These are phyloP conservation scores for Paramecium pentaurelia DNA, from an alignment of 73 alveolate genomes.

Conservation along the genomic window DNA sequence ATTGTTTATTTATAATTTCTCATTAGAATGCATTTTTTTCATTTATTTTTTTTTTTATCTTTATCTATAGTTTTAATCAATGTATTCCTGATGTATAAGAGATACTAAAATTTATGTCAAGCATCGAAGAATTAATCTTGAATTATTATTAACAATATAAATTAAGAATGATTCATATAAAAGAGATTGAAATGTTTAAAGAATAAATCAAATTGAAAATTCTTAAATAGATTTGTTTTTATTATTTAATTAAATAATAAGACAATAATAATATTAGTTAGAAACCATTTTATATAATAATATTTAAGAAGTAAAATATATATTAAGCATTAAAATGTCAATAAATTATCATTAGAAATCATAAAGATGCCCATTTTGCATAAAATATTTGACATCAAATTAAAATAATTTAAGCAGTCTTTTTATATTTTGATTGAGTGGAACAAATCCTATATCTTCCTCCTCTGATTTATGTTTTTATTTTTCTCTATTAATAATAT, in stretches of 20 bases:
- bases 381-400: slow-evolving; percentile 29
- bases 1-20: background rate
- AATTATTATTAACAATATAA: no score
- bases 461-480: background rate
- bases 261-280: background rate
- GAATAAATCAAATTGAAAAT: background rate
- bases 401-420: background rate
- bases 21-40: background rate
- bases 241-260: no score
- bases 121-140: no score
- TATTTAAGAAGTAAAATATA: background rate
- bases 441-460: slow-evolving; percentile 33
- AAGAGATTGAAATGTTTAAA: background rate
- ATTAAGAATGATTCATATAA: background rate
- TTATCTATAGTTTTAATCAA: background rate
- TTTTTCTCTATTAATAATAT: background rate
- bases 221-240: background rate
- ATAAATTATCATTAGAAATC: background rate
- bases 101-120: background rate
- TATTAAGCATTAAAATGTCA: background rate
- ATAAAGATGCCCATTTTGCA: background rate
- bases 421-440: background rate
- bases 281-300: background rate
- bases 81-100: background rate
- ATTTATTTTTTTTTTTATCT: background rate